Evolutionary conservation across 2,329 filamentous ascomycete genomes (phyloP), one percentile per base, ranked within the genome.

Genomic region (Pseudocercospora ulei): DNA sequence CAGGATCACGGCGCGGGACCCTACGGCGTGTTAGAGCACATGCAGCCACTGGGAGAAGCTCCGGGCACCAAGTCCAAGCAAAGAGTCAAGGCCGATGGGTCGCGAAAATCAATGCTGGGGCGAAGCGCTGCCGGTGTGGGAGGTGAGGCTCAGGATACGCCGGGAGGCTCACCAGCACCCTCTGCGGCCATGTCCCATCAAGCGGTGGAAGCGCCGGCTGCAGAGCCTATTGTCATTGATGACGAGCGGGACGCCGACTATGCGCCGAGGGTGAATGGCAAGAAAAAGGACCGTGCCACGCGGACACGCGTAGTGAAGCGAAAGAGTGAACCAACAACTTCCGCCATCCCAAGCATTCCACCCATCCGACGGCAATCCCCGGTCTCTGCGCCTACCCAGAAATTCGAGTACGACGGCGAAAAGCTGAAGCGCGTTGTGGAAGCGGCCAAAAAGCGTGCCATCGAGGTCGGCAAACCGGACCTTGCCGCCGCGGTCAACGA

Each of bases 11-110:
- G 81, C 28, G 71, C 90, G 51, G 68, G 80, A 54, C 71, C 80
- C 33, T 75, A 54, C 34, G 82, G 82, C 48, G 82, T 92, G 11
- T 68, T 92, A 42, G 79, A 83, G 61, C 79, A 79, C 54, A 93
- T 93, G 86, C 78, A 78, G 37, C 79, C 86, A 16, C 65, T 94
- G 39, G 86, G 86, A 25, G 72, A 77, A 38, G 69, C 78, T 51
- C 86, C 86, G 7, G 71, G 70, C 13, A 63, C 71, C 31, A 72
- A 75, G 57, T 67, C 77, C 49, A 75, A 76, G 63, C 66, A 67
- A 45, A 68, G 70, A 49, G 59, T 70, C 42, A 71, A 67, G 54
- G 57, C 59, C 18, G 63, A 67, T 34, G 62, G 60, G 29, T 58
- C 61, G 13, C 61, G 63, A 35, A 64, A 65, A 38, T 61, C 60